These are phyloP conservation scores for Phytophthora sansomeana DNA, from an alignment of 352 stramenopile genomes.

Conservation along the genomic window DNA sequence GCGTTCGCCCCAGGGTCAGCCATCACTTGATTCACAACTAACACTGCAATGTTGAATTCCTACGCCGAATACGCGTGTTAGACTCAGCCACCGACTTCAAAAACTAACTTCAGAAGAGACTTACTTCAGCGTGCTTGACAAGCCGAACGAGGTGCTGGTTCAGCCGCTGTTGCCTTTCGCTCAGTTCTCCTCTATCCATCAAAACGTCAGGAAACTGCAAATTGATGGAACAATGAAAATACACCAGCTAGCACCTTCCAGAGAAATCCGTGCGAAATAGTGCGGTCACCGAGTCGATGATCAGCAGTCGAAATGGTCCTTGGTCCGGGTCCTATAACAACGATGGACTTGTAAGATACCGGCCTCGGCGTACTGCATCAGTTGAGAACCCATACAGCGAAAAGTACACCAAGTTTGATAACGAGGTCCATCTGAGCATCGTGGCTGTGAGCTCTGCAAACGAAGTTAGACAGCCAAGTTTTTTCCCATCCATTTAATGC, in stretches of 20 bases:
- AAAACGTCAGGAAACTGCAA: neutral
- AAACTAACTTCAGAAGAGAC: neutral
- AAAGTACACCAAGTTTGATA: slow-evolving; percentile 73
- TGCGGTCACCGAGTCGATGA: slow-evolving; percentile 93
- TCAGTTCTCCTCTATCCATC: slow-evolving; percentile 53
- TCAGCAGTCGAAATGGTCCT: slow-evolving; percentile 82
- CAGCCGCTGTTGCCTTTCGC: slow-evolving; percentile 90
- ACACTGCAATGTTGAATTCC: slow-evolving; percentile 95
- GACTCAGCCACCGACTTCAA: neutral
- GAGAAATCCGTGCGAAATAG: slow-evolving; percentile 92
- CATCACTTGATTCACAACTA: slow-evolving; percentile 94
- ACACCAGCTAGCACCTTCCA: slow-evolving; percentile 51
- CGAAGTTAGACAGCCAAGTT: slow-evolving; percentile 2
- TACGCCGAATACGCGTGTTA: slow-evolving; percentile 37
- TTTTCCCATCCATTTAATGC: neutral
- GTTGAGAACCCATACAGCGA: slow-evolving; percentile 54
- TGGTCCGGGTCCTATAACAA: slow-evolving; percentile 62
- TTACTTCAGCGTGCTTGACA: slow-evolving; percentile 80
- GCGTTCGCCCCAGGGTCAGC: slow-evolving; percentile 83
- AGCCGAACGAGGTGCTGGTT: slow-evolving; percentile 90
- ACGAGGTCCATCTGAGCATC: slow-evolving; percentile 92
- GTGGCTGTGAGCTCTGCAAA: slow-evolving; percentile 82
- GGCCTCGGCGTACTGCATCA: neutral
- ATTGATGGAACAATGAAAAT: neutral
- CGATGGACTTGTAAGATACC: slow-evolving; percentile 3